Base-by-base conservation (phyloP, 805 yeast species). In the Kuraishia borneana region DNA sequence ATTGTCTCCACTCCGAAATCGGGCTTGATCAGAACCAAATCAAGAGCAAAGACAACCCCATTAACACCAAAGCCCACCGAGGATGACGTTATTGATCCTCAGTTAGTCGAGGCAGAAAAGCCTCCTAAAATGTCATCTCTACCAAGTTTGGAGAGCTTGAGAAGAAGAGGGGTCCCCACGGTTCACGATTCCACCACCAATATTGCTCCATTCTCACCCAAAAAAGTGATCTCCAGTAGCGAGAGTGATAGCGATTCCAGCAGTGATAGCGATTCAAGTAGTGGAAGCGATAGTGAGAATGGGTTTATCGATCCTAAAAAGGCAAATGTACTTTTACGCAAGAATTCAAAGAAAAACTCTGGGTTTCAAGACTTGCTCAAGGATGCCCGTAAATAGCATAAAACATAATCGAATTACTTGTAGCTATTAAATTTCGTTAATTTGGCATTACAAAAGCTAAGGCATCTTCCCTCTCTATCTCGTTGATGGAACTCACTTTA, bases 361-460 rank as follows among this genome's bases (percentile, higher is more conserved):
- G 76, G 71, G 1, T 70, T 72, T 47, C 60, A 63, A 35, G 69
- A 63, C 16, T 45, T 71, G 30, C 52, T 71, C 50, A 66, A 60
- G 35, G 76, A 71, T 44, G 63, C 64, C 3, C 59, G 56, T 35
- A 40, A 35, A 14, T 31, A 20, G 8, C 16, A 5, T 5, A 21
- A 31, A n/a, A 16, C 4, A 10, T 5, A 28, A 28, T 7, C 7
- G 16, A 21, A 21, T 10, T 10, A 21, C 9, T 10, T 7, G 7
- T 7, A 21, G 7, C 23, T 21, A 21, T 10, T 21, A 7, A 26
- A 12, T 26, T 18, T 9, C 19, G 51, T 35, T 58, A 64, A 43
- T 72, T 76, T 13, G 85, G 85, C 46, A 81, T 92, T 13, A 89
- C 79, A 54, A 92, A 85, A n/a, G 73, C 66, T 43, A 84, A 55